Evolutionary conservation across 1,139 yeast genomes (phyloP).

Genomic region (Debaryomyces nepalensis): DNA sequence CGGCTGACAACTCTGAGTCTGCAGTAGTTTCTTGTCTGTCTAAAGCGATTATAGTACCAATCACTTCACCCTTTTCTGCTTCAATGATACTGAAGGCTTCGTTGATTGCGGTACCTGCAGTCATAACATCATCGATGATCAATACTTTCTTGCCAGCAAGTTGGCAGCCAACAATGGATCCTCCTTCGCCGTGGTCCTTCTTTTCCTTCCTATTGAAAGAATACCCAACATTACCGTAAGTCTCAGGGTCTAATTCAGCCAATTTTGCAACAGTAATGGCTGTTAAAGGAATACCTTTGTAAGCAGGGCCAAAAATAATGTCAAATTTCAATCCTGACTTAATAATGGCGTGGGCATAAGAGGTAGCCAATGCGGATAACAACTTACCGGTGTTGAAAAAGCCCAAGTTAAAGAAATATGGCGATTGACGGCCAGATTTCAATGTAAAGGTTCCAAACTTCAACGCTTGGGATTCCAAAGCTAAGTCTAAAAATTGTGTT

Average conservation of each 20-base stretch:
- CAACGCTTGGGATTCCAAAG: slow-evolving; percentile 79
- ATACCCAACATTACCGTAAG: slow-evolving; percentile 67
- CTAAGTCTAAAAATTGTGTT: slow-evolving; percentile 74
- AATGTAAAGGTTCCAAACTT: slow-evolving; percentile 87
- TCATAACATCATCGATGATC: slow-evolving; percentile 95
- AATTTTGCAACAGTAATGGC: slow-evolving; percentile 91
- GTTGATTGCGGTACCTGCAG: slow-evolving; percentile 97
- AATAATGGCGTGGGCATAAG: slow-evolving; percentile 88
- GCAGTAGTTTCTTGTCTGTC: slow-evolving; percentile 91
- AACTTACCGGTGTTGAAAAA: slow-evolving; percentile 81
- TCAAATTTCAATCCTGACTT: slow-evolving; percentile 83
- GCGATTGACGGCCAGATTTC: slow-evolving; percentile 93
- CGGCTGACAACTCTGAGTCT: slow-evolving; percentile 73
- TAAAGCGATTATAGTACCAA: slow-evolving; percentile 83
- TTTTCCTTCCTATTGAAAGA: slow-evolving; percentile 88
- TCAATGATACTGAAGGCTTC: slow-evolving; percentile 87
- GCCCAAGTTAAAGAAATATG: slow-evolving; percentile 95
- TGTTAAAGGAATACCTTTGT: slow-evolving; percentile 95
- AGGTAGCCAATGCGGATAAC: slow-evolving; percentile 76
- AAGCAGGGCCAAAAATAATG: slow-evolving; percentile 94
- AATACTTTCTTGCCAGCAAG: slow-evolving; percentile 73
- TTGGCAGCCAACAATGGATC: slow-evolving; percentile 84
- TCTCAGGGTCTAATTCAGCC: slow-evolving; percentile 85
- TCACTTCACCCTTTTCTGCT: slow-evolving; percentile 70
- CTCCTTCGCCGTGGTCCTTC: slow-evolving; percentile 99